Conservation (phyloP, 1,139 yeast genomes). For the Pichia sp. region DNA sequence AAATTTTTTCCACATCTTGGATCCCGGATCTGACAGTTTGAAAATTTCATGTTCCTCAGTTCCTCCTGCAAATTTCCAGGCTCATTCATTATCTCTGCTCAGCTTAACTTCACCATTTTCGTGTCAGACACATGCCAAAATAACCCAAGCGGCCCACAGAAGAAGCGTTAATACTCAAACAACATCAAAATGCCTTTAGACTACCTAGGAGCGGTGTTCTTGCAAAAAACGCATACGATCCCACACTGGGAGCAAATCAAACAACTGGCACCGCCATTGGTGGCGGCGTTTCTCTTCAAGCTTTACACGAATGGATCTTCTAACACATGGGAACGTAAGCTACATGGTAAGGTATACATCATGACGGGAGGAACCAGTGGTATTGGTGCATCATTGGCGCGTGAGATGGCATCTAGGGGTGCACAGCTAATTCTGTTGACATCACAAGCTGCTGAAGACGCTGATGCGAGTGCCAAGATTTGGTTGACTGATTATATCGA, state of each 20-base stretch:
- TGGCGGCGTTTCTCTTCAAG: conserved; percentile 46
- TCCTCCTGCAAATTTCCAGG: too few species aligned
- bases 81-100: too few species aligned
- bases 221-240: conserved; percentile 65
- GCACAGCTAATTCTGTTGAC: conserved; percentile 79
- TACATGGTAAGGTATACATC: conserved; percentile 85
- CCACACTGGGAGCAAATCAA: conserved; percentile 66
- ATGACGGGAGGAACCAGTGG: conserved; percentile 92
- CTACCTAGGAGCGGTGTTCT: conserved; percentile 54
- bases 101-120: too few species aligned
- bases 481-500: conserved; percentile 80
- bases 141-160: too few species aligned
- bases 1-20: too few species aligned
- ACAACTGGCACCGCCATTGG: conserved; percentile 44
- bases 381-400: conserved; percentile 68
- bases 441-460: conserved; percentile 42
- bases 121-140: too few species aligned
- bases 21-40: too few species aligned
- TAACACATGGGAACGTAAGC: conserved; percentile 86
- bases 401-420: conserved; percentile 69
- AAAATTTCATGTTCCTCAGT: too few species aligned
- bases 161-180: too few species aligned
- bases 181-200: conserved; percentile 77
- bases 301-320: conserved; percentile 68
- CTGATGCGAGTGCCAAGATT: conserved; percentile 22